phyloP scores from a whole-genome alignment of 1,139 yeast species.

The Scheffersomyces quercinus region DNA sequence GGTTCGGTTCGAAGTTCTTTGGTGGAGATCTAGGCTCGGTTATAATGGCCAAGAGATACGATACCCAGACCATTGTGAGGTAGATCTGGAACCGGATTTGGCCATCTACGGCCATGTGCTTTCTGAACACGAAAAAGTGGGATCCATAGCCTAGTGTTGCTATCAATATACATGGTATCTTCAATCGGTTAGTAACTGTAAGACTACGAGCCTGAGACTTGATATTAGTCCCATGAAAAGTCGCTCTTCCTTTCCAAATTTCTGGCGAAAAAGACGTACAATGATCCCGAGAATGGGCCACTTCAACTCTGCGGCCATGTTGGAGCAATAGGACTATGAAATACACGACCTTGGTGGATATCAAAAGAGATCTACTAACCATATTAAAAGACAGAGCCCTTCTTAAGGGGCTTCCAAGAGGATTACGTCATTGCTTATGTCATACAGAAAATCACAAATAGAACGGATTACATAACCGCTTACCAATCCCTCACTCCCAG shows the following conservation, averaged over 20 bases:
- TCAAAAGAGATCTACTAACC: too few species aligned
- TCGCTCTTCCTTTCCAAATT: too few species aligned
- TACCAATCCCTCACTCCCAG: too few species aligned
- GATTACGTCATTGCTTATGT: too few species aligned
- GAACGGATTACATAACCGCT: too few species aligned
- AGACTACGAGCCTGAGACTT: background rate
- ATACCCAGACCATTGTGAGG: constrained; percentile 66
- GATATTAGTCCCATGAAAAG: background rate
- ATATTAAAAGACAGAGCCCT: too few species aligned
- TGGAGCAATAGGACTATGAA: constrained; percentile 21
- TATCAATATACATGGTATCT: constrained; percentile 70
- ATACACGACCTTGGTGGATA: too few species aligned
- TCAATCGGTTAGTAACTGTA: constrained; percentile 15
- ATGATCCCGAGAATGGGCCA: constrained; percentile 63
- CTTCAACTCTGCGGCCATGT: constrained; percentile 47
- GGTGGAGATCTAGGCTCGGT: constrained; percentile 64
- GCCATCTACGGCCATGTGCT: constrained; percentile 35
- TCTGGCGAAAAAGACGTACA: constrained; percentile 29
- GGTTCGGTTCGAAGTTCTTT: constrained; percentile 30
- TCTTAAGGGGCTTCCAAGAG: too few species aligned
- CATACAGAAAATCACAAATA: too few species aligned
- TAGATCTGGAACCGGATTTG: constrained; percentile 53
- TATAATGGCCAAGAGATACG: constrained; percentile 61
- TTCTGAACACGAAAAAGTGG: constrained; percentile 56
- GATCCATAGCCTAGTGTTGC: constrained; percentile 63